Base-by-base conservation (phyloP, 2,329 filamentous ascomycete species). In the Ceratocystis cubensis region DNA sequence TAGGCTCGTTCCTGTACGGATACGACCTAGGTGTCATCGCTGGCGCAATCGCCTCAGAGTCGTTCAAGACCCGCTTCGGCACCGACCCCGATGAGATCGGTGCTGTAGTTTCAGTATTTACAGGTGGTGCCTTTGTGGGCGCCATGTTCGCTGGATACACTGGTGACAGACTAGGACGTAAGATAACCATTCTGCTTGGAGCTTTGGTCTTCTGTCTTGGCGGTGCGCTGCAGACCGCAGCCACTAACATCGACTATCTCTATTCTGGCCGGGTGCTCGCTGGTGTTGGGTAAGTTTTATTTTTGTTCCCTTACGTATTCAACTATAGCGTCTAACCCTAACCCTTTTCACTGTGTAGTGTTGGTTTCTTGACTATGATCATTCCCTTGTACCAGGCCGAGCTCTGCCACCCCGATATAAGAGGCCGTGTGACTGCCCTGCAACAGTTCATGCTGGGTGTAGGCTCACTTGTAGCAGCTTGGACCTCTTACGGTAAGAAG, bases 401-500 rank as follows among this genome's bases (percentile, higher is more conserved):
- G 72, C 80, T 93, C 28, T 85, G 87, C 2, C 89, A 93, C 73
- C 89, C 89, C 1, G 82, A 81, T 67, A 93, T 93, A 71, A 83
- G 89, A 73, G 89, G 89, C 13, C 79, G 85, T 69, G 82, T 94
- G 41, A 91, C 88, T 0, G 82, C 84, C 37, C 78, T 93, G 2
- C 89, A 92, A 74, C 89, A 92, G 71, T 91, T 92, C 72, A 92
- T 92, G 88, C 74, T 93, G 64, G 89, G 88, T 0, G 82, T 93
- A 33, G 89, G 89, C 66, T 78, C 88, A 17, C 80, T 94, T 1
- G 76, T 85, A 17, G 89, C 89, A 0, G 81, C 84, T 0, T 91
- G 88, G 88, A 84, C 88, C 61, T 85, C 84, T 0, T 93, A 86
- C 69, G 89, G 85, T 57, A 77, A 76, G 17, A 25, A 15, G 5